Evolutionary conservation across 2,329 filamentous ascomycete genomes (phyloP).

Genomic region (Verticillium longisporum): DNA sequence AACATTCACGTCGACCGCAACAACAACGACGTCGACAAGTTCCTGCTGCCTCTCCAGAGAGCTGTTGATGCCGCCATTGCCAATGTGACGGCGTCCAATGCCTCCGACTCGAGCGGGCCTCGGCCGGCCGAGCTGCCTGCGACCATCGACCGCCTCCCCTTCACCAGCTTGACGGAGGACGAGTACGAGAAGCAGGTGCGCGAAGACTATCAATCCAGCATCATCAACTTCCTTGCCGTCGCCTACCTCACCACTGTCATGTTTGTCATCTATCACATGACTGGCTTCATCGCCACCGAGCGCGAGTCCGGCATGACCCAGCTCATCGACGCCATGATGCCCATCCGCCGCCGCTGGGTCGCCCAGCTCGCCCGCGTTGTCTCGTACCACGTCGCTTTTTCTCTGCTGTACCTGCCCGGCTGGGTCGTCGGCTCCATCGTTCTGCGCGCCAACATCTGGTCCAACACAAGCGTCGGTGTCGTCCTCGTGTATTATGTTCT

Average conservation of each 20-base stretch:
- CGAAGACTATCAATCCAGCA: slow-evolving; percentile 53
- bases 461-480: slow-evolving; percentile 54
- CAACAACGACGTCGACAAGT: slow-evolving; percentile 58
- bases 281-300: slow-evolving; percentile 63
- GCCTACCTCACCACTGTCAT: slow-evolving; percentile 64
- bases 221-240: slow-evolving; percentile 59
- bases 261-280: slow-evolving; percentile 65
- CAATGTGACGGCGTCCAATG: slow-evolving; percentile 21
- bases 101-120: neutral
- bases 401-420: slow-evolving; percentile 52
- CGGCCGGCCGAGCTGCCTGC: neutral
- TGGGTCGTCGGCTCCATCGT: slow-evolving; percentile 52
- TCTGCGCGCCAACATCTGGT: slow-evolving; percentile 57
- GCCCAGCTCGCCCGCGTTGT: slow-evolving; percentile 30
- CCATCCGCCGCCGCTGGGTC: slow-evolving; percentile 48
- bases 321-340: slow-evolving; percentile 69
- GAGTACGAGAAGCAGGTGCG: slow-evolving; percentile 50
- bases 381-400: slow-evolving; percentile 61
- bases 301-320: slow-evolving; percentile 65
- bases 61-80: slow-evolving; percentile 59
- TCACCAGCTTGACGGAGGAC: slow-evolving; percentile 30
- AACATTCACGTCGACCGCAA: slow-evolving; percentile 48
- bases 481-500: slow-evolving; percentile 70
- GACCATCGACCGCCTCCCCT: slow-evolving; percentile 20
- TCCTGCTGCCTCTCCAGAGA: slow-evolving; percentile 61